Base-by-base conservation (phyloP, 306 rosid species). In the Oxytropis ochrocephala region DNA sequence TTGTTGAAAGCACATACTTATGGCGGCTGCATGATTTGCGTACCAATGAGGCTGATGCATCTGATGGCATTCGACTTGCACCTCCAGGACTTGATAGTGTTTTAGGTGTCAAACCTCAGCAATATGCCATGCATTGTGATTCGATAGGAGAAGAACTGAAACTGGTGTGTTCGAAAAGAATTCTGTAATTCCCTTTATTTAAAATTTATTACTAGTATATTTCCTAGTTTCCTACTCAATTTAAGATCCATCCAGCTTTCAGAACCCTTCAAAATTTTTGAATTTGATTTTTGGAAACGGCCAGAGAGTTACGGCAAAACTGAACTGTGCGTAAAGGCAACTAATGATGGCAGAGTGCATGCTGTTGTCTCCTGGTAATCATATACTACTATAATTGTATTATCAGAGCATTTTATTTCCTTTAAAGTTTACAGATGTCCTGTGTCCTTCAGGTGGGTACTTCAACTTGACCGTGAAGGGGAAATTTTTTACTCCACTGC, bases 271-370 rank as follows among this genome's bases (percentile, higher is more conserved):
- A 90, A 84, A 87, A 83, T 90, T 66, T 93, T 93, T 84, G 96
- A 93, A 85, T 90, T 93, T 88, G 94, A 93, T 81, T 93, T 93
- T 88, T 88, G 85, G 89, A 90, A 86, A 90, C 90, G 98, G 82
- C 98, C 98, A 82, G 91, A 90, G 72, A 88, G 97, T 86, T 77
- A 38, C 68, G 85, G 87, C 16, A 85, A 90, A 78, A 81, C 71
- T 61, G 85, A 84, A 67, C 57, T 93, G 75, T 33, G 50, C 69
- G 41, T 88, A 61, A 85, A 88, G 80, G 89, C 96, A 33, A 86
- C 86, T 57, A 72, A 43, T 44, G 82, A 84, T 71, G 98, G 97
- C 21, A 87, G 73, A 84, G 83, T 88, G 67, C 90, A 93, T 65
- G 96, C 94, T 59, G 75, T 93, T 50, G 75, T 93, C 56, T 90